These are phyloP conservation scores for Elaeagnus macrophylla DNA, from an alignment of 306 rosid species.

Conservation along the genomic window DNA sequence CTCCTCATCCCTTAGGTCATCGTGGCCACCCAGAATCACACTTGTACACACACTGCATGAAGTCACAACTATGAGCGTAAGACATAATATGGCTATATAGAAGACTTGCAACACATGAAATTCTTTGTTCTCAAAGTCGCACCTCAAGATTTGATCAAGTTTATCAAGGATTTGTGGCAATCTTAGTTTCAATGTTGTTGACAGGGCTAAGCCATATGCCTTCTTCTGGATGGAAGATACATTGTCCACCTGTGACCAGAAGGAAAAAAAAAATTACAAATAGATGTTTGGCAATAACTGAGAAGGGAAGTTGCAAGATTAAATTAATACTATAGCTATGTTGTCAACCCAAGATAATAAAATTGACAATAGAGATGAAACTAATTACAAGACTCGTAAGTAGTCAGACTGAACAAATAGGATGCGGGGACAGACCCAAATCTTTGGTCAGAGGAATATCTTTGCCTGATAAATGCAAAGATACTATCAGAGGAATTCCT, in stretches of 20 bases:
- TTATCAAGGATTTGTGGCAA: slow-evolving; percentile 86
- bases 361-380: no score
- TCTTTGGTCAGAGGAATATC: no score
- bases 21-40: slow-evolving; percentile 63
- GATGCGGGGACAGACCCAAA: no score
- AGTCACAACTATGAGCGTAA: slow-evolving; percentile 14
- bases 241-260: slow-evolving; percentile 65
- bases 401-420: no score
- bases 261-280: not conserved
- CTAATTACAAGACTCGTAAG: no score
- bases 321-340: no score
- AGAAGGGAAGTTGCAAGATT: no score
- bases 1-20: slow-evolving; percentile 63
- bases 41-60: slow-evolving; percentile 78
- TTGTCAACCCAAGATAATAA: no score
- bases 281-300: not conserved
- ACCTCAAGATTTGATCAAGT: slow-evolving; percentile 94
- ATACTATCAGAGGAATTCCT: no score
- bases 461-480: no score
- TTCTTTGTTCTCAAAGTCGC: slow-evolving; percentile 20
- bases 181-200: slow-evolving; percentile 76
- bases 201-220: slow-evolving; percentile 81
- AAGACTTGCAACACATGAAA: slow-evolving; percentile 7
- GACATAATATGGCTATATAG: slow-evolving; percentile 12
- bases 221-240: slow-evolving; percentile 82